Conservation (phyloP, 2,329 filamentous ascomycete species). For the Bertia moriformis region DNA sequence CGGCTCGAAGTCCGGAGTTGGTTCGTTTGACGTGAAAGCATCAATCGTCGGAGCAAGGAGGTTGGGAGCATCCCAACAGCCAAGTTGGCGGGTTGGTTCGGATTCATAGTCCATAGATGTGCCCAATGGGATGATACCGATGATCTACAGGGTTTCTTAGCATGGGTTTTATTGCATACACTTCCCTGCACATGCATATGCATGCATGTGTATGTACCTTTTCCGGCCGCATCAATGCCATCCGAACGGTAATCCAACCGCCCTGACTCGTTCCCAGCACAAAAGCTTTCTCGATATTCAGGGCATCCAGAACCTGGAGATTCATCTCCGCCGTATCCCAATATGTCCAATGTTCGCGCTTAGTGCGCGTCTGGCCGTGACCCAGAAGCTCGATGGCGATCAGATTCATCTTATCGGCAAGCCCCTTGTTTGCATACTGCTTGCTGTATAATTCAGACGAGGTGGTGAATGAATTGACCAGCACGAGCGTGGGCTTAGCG, state of each 20-base stretch:
- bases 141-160: constrained; percentile 22
- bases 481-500: constrained; percentile 30
- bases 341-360: constrained; percentile 31
- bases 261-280: constrained; percentile 35
- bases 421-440: constrained; percentile 18
- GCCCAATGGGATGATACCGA: constrained; percentile 32
- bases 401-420: constrained; percentile 26
- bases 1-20: constrained; percentile 25
- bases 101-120: constrained; percentile 35
- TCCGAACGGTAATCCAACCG: constrained; percentile 32
- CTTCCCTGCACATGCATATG: too few species aligned
- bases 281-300: constrained; percentile 26
- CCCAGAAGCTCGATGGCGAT: constrained; percentile 37
- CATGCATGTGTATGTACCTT: constrained; percentile 23
- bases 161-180: too few species aligned
- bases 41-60: constrained; percentile 18
- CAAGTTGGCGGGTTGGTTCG: constrained; percentile 20
- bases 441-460: constrained; percentile 24
- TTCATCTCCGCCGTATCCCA: constrained; percentile 35
- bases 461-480: constrained; percentile 36
- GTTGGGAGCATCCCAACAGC: constrained; percentile 29
- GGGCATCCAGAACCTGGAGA: constrained; percentile 18
- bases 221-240: constrained; percentile 33
- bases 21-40: constrained; percentile 18
- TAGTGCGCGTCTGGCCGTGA: constrained; percentile 29